These are phyloP conservation scores for Phytopythium cucurbitacearum DNA, from an alignment of 352 stramenopile species.

Conservation along the genomic window DNA sequence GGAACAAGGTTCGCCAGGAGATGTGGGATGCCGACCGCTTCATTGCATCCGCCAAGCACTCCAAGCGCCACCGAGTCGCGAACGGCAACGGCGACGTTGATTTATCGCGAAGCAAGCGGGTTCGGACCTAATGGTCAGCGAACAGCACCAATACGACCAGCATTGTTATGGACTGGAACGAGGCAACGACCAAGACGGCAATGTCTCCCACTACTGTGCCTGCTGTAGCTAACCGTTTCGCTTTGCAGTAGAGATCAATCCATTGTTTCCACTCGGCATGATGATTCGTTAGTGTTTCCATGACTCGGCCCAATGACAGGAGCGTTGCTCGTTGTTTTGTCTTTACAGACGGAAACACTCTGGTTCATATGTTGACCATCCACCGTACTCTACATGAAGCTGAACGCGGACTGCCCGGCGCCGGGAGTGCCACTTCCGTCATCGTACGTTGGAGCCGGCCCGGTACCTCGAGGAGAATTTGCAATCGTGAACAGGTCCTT, in stretches of 20 bases:
- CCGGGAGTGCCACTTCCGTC: conserved; percentile 7
- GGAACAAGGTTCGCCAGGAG: conserved; percentile 76
- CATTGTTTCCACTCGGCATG: too few relatives aligned
- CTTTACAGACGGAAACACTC: too few relatives aligned
- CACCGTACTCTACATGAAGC: conserved; percentile 81
- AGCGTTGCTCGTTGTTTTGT: too few relatives aligned
- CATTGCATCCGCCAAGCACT: conserved; percentile 27
- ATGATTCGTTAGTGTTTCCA: too few relatives aligned
- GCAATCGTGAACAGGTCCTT: conserved; percentile 85
- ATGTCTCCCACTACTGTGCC: too few relatives aligned
- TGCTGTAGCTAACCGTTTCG: too few relatives aligned
- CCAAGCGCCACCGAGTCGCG: conserved; percentile 19
- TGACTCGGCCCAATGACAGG: too few relatives aligned
- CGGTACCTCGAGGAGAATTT: conserved; percentile 64
- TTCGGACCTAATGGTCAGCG: conserved; percentile 13
- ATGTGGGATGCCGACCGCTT: conserved; percentile 65
- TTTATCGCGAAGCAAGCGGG: conserved; percentile 18
- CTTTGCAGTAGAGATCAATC: too few relatives aligned
- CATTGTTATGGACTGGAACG: too few relatives aligned
- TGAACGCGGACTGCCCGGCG: conserved; percentile 75
- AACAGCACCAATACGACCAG: not conserved
- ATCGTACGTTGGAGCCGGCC: conserved; percentile 13
- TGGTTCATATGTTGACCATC: not conserved
- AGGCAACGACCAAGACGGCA: too few relatives aligned
- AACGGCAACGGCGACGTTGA: too few relatives aligned